A percentile compares a stretch with the other conserved stretches of the same genome.
These are phyloP conservation scores for Rhizopogon sp. DNA, from an alignment of 768 basidiomycete species.

Conservation along the genomic window DNA sequence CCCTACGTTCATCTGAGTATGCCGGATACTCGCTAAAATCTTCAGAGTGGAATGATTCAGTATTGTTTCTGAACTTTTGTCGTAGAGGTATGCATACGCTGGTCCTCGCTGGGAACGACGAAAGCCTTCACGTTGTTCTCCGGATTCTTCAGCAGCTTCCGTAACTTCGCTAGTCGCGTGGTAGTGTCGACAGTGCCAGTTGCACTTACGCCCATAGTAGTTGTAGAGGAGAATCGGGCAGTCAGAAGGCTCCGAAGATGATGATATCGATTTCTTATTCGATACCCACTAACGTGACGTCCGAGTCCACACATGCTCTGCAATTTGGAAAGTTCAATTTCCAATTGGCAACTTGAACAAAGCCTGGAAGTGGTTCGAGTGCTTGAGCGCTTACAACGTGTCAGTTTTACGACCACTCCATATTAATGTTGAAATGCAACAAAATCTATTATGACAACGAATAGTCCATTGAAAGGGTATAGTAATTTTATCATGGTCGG, in stretches of 20 bases:
- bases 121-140: slow-evolving; percentile 60
- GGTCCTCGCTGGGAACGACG: slow-evolving; percentile 89
- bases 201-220: slow-evolving; percentile 32
- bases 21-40: slow-evolving; percentile 90
- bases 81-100: slow-evolving; percentile 51
- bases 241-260: slow-evolving; percentile 9
- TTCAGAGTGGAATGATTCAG: slow-evolving; percentile 22
- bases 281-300: slow-evolving; percentile 9
- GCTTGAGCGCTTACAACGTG: slow-evolving; percentile 16
- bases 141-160: slow-evolving; percentile 63
- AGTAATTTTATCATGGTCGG: slow-evolving; percentile 11
- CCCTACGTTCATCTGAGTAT: slow-evolving; percentile 76
- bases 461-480: slow-evolving; percentile 20
- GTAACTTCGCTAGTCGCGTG: slow-evolving; percentile 53
- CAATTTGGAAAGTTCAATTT: no score
- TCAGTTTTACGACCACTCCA: background rate
- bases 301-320: slow-evolving; percentile 19
- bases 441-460: slow-evolving; percentile 20
- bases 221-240: slow-evolving; percentile 7
- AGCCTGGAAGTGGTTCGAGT: background rate
- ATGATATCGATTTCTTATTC: slow-evolving; percentile 7
- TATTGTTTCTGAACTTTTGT: background rate
- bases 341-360: no score
- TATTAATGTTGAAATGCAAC: background rate
- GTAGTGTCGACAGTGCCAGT: slow-evolving; percentile 55